These are phyloP conservation scores for Wickerhamiella allomyrinae DNA, from an alignment of 805 yeast species.

Conservation along the genomic window DNA sequence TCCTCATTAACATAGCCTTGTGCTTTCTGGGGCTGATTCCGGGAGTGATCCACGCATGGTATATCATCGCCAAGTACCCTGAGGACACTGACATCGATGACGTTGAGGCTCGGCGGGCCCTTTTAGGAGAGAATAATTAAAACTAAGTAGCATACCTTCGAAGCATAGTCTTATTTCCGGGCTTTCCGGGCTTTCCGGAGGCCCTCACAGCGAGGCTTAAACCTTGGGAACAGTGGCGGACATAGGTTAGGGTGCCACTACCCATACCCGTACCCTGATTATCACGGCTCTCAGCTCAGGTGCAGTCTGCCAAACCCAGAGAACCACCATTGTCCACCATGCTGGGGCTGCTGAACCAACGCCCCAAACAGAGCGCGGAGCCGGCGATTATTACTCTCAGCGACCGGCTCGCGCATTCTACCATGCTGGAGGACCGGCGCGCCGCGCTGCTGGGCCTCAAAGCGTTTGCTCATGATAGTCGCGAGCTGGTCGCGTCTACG, in stretches of 20 bases:
- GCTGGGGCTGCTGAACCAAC: slow-evolving; percentile 31
- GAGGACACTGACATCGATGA: background rate
- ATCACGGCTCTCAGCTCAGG: too few relatives aligned
- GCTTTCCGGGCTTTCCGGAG: background rate
- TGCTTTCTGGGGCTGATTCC: slow-evolving; percentile 63
- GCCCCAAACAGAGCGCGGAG: slow-evolving; percentile 47
- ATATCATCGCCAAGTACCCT: slow-evolving; percentile 64
- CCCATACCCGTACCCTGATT: too few relatives aligned
- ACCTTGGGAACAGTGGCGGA: too few relatives aligned
- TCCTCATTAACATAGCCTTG: slow-evolving; percentile 50
- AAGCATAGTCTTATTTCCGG: too few relatives aligned
- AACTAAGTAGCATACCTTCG: background rate
- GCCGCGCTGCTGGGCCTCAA: slow-evolving; percentile 85
- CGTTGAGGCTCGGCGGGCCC: slow-evolving; percentile 1
- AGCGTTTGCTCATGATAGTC: slow-evolving; percentile 72
- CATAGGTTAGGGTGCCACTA: too few relatives aligned
- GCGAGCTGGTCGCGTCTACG: slow-evolving; percentile 81
- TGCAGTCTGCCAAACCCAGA: too few relatives aligned
- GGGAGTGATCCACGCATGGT: slow-evolving; percentile 65
- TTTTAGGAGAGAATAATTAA: background rate
- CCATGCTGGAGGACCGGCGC: slow-evolving; percentile 66
- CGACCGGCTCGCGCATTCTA: slow-evolving; percentile 74
- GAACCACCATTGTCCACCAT: slow-evolving; percentile 5
- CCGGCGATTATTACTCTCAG: slow-evolving; percentile 82
- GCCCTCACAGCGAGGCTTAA: too few relatives aligned